A percentile compares a stretch with the other conserved stretches of the same genome.
These are phyloP conservation scores for Zopfia rhizophila DNA, from an alignment of 2,329 filamentous ascomycete genomes.

Conservation along the genomic window DNA sequence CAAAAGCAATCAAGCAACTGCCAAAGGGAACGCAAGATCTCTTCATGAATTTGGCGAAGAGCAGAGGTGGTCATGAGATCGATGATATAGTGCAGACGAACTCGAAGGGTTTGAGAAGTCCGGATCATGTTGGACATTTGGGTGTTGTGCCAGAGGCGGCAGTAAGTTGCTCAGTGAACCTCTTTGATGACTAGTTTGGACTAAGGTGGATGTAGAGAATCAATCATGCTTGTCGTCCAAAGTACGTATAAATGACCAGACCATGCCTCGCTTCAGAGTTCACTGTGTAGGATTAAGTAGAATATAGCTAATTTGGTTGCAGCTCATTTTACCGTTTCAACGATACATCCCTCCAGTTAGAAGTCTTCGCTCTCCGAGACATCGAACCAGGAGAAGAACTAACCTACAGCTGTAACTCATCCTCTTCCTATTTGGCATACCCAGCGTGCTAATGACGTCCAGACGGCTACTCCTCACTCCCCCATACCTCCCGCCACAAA, in stretches of 20 bases:
- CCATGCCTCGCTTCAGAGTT: too few species aligned
- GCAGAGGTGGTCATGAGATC: conserved; percentile 24
- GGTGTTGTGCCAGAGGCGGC: conserved; percentile 41
- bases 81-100: conserved; percentile 41
- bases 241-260: conserved; percentile 29
- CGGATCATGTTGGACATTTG: conserved; percentile 32
- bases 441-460: background rate
- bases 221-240: conserved; percentile 49
- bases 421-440: background rate
- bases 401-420: conserved; percentile 39
- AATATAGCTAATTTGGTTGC: background rate
- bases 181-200: background rate
- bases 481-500: conserved; percentile 25
- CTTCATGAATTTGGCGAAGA: conserved; percentile 28
- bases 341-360: conserved; percentile 37
- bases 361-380: conserved; percentile 38
- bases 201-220: conserved; percentile 36
- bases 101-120: conserved; percentile 31
- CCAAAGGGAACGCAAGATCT: conserved; percentile 28
- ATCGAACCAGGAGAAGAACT: conserved; percentile 43
- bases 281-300: too few species aligned
- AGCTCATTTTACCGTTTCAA: conserved; percentile 45
- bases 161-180: conserved; percentile 27
- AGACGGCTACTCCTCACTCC: conserved; percentile 41
- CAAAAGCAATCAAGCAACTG: conserved; percentile 35